These are phyloP conservation scores for Fusarium papillatum DNA, from an alignment of 2,329 filamentous ascomycete genomes.

Conservation along the genomic window DNA sequence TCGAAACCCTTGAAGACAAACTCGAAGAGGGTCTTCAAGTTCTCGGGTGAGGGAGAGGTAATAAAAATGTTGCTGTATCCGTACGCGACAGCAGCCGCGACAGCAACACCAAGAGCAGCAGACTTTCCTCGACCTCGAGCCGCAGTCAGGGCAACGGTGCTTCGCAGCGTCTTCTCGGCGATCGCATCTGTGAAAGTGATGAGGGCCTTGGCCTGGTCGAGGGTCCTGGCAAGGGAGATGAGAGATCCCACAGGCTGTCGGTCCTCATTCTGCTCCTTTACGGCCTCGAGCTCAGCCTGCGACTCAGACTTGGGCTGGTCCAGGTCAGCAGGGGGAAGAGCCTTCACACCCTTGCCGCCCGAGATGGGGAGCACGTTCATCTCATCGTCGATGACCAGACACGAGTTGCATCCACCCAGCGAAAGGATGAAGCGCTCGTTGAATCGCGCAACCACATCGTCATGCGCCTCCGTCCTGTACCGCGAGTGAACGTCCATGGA, in stretches of 20 bases:
- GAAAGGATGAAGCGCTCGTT: slow-evolving; percentile 98
- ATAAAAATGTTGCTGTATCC: slow-evolving; percentile 99
- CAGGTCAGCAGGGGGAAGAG: slow-evolving; percentile 81
- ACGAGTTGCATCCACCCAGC: slow-evolving; percentile 93
- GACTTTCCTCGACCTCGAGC: slow-evolving; percentile 97
- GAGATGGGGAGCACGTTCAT: slow-evolving; percentile 98
- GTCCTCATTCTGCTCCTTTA: slow-evolving; percentile 90
- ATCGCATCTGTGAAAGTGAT: slow-evolving; percentile 97
- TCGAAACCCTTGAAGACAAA: slow-evolving; percentile 99
- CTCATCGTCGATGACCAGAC: slow-evolving; percentile 97
- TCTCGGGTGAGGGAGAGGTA: slow-evolving; percentile 96
- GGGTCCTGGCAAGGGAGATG: slow-evolving; percentile 87
- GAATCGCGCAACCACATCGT: slow-evolving; percentile 94
- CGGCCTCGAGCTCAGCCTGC: slow-evolving; percentile 82
- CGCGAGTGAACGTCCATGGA: slow-evolving; percentile 98
- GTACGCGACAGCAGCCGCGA: slow-evolving; percentile 93
- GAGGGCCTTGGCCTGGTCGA: slow-evolving; percentile 97
- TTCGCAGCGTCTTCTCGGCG: slow-evolving; percentile 93
- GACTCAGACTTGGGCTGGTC: slow-evolving; percentile 81
- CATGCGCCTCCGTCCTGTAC: slow-evolving; percentile 96
- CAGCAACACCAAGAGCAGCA: slow-evolving; percentile 92
- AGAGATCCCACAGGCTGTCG: slow-evolving; percentile 89
- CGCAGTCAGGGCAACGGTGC: slow-evolving; percentile 93
- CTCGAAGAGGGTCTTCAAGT: slow-evolving; percentile 98
- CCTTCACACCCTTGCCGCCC: slow-evolving; percentile 90